A percentile compares a stretch with the other conserved stretches of the same genome.
Conservation (phyloP, 192 early-diverging fungal genomes). For the Diversispora epigaea region DNA sequence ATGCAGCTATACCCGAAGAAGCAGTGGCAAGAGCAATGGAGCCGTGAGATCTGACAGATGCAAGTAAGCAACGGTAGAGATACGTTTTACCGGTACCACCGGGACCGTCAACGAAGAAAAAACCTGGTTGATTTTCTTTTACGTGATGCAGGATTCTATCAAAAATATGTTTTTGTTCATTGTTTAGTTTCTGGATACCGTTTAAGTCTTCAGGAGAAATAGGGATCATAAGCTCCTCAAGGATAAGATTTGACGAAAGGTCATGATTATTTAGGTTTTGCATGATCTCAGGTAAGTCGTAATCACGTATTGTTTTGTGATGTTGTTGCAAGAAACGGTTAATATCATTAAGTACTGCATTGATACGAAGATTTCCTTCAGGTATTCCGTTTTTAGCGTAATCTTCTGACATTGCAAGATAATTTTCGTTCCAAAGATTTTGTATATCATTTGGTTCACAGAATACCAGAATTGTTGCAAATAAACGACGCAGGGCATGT, state of each 20-base stretch:
- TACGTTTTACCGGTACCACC: background rate
- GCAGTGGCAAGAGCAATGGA: background rate
- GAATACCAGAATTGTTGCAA: conserved; percentile 25
- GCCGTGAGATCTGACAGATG: background rate
- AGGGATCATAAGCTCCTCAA: background rate
- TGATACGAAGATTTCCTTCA: background rate
- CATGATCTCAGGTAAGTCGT: background rate
- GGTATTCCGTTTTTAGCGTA: background rate
- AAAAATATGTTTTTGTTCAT: background rate
- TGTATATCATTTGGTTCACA: background rate
- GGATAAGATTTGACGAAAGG: background rate
- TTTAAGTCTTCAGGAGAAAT: background rate
- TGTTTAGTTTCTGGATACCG: background rate
- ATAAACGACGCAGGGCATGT: too few relatives aligned
- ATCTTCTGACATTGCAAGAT: background rate
- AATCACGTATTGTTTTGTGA: background rate
- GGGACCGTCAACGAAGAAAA: background rate
- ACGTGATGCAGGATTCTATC: background rate
- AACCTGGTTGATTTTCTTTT: background rate
- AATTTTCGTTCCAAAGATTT: background rate
- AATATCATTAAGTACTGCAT: background rate
- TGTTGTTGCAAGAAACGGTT: background rate
- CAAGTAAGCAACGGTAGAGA: background rate
- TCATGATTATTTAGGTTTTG: background rate
- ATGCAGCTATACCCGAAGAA: background rate